Evolutionary conservation across 2,329 filamentous ascomycete genomes (phyloP), one percentile per base, ranked within the genome.

Genomic region (Beauveria pseudobassiana): DNA sequence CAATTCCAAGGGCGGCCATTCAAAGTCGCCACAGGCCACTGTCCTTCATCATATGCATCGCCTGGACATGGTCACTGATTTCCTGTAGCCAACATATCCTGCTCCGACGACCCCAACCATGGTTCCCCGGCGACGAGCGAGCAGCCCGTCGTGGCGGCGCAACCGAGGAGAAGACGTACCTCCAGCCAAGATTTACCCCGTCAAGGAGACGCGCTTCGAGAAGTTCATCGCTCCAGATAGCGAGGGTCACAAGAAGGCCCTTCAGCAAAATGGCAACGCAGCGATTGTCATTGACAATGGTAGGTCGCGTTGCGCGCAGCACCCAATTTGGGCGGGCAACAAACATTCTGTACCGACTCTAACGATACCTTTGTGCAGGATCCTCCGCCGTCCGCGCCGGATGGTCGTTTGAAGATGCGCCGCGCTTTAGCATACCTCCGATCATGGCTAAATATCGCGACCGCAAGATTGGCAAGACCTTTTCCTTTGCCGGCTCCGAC

Each of bases 201-300:
- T 86, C 63, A 83, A 82, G 69, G 87, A 88, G 70, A 81, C 79
- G 63, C 80, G 77, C 65, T 87, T 87, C 69, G 83, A 86, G 64
- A 80, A 80, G 63, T 80, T 76, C 61, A 75, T 82, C 43, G 74
- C 79, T 34, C 75, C 81, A 2, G 78, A 84, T 68, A 77, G 80
- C 9, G 87, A 93, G 69, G 90, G 89, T 53, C 92, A 89, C 70
- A 81, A 84, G 69, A 81, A 83, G 67, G 93, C 90, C 63, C 81
- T 83, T 56, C 76, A 83, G 62, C 76, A 82, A 22, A 74, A 80
- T 18, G 81, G 78, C 62, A 77, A 79, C 51, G 89, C 87, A 57
- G 91, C 92, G 56, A 97, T 99, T 70, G 90, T 99, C 65, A 98
- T 99, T 71, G 95, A 99, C 78, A 97, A 97, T 88, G 95, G 93